Percentiles rank a stretch among this genome's conserved stretches.
Conservation (phyloP, 345 rosid genomes). For the Rubroshorea leprosula region DNA sequence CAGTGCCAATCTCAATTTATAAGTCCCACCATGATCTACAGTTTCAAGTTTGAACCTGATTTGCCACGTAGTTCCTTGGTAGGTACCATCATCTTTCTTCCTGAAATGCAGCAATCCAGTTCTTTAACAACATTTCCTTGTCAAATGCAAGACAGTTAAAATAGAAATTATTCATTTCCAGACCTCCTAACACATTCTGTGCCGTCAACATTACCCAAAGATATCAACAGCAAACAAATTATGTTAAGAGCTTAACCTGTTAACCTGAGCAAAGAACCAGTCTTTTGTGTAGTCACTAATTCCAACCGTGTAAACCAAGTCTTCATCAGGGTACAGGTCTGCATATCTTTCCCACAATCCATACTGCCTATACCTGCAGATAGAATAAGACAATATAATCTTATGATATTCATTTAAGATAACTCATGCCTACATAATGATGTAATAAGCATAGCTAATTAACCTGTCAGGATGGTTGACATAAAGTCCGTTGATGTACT, state of each 20-base stretch:
- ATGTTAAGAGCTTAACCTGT: conserved; percentile 43
- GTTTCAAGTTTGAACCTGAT: conserved; percentile 39
- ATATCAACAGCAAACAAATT: too few species aligned
- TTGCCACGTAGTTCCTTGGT: conserved; percentile 65
- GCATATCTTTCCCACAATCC: conserved; percentile 88
- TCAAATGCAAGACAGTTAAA: too few species aligned
- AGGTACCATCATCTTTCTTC: conserved; percentile 38
- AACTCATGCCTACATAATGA: background rate
- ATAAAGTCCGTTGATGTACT: conserved; percentile 52
- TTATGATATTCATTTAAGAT: background rate
- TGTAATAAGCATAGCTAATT: background rate
- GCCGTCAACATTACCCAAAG: too few species aligned
- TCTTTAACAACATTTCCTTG: background rate
- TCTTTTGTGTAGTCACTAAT: conserved; percentile 44
- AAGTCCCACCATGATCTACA: conserved; percentile 27
- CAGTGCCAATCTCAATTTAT: conserved; percentile 44
- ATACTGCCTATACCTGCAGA: conserved; percentile 67
- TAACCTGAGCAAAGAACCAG: conserved; percentile 85
- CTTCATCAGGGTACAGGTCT: conserved; percentile 62
- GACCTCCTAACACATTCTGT: too few species aligned
- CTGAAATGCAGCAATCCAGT: conserved; percentile 23
- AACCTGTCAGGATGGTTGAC: conserved; percentile 54
- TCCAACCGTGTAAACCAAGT: conserved; percentile 58
- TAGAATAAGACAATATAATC: background rate
- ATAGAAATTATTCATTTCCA: too few species aligned